Percentiles rank a stretch among this genome's conserved stretches.
These are phyloP conservation scores for Simplicillium aogashimaense DNA, from an alignment of 2,329 filamentous ascomycete genomes.

Conservation along the genomic window DNA sequence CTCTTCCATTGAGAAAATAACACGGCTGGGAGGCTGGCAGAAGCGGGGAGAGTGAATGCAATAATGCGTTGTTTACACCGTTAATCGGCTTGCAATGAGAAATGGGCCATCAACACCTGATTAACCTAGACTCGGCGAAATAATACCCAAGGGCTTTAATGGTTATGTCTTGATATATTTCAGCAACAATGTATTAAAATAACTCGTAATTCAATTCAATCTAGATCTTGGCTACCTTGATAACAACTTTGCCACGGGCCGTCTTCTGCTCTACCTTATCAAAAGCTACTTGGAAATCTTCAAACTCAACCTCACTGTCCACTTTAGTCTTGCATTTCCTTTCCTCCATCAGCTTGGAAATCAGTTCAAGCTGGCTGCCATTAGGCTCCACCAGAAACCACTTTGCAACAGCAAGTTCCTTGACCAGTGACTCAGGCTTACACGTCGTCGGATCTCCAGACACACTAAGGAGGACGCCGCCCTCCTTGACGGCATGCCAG, in stretches of 20 bases:
- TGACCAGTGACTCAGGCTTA: slow-evolving; percentile 18
- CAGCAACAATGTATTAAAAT: no score
- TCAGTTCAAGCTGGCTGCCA: slow-evolving; percentile 22
- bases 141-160: no score
- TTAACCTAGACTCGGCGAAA: no score
- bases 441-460: slow-evolving; percentile 16
- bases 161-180: no score
- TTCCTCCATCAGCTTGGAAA: slow-evolving; percentile 21
- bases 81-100: no score
- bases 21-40: no score
- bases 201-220: no score
- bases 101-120: no score
- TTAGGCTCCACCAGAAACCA: slow-evolving; percentile 28
- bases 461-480: slow-evolving; percentile 23
- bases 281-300: slow-evolving; percentile 26
- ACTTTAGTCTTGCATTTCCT: slow-evolving; percentile 21
- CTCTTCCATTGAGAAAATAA: no score
- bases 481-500: slow-evolving; percentile 24
- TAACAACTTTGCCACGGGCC: slow-evolving; percentile 28
- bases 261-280: slow-evolving; percentile 22
- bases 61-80: no score
- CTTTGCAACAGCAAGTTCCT: slow-evolving; percentile 16
- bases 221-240: slow-evolving; percentile 16
- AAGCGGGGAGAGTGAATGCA: no score
- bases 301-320: slow-evolving; percentile 28